Base-by-base conservation (phyloP, 2,329 filamentous ascomycete genomes). In the Pseudogymnoascus sp. region DNA sequence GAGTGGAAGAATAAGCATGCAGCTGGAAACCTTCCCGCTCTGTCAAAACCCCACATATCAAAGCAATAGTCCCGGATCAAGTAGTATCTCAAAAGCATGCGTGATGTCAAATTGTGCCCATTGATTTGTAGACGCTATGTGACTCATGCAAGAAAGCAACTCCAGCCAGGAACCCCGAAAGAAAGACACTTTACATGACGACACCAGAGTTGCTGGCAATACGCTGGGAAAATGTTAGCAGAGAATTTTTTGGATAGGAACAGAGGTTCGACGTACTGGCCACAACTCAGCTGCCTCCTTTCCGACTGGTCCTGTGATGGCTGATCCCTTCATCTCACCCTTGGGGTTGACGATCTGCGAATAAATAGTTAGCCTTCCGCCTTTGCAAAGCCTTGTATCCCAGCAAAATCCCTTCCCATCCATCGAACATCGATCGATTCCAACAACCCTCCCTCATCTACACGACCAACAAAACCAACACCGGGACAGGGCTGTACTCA, bases 281-380 rank as follows among this genome's bases (percentile, higher is more conserved):
- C 95, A 99, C 76, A 99, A 87, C 85, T 99, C 95, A 80, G 95
- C 95, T 79, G 95, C 95, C 85, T 99, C 95, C 89, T 99, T 99
- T 81, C 93, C 95, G 77, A 99, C 93, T 75, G 95, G 95, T 74
- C 95, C 95, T 74, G 95, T 99, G 80, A 99, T 99, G 80, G 95
- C 95, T 71, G 92, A 97, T 78, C 95, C 95, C 90, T 99, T 99
- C 95, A 99, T 99, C 85, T 99, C 95, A 84, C 95, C 95, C 90
- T 99, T 99, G 82, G 93, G 92, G 87, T 99, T 99, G 86, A 99
- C 95, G 77, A 99, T 99, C 90, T 95, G 76, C 63, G 62, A 34
- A 56, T 61, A 40, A 16, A 1, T 14, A 21, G 73, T 83, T 71
- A 82, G 79, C 71, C 64, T 23, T 63, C 18, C 14, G 18, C 63